Percentiles rank a stretch among this genome's conserved stretches.
Evolutionary conservation across 306 rosid species (phyloP).

Genomic region (Trifolium dubium): DNA sequence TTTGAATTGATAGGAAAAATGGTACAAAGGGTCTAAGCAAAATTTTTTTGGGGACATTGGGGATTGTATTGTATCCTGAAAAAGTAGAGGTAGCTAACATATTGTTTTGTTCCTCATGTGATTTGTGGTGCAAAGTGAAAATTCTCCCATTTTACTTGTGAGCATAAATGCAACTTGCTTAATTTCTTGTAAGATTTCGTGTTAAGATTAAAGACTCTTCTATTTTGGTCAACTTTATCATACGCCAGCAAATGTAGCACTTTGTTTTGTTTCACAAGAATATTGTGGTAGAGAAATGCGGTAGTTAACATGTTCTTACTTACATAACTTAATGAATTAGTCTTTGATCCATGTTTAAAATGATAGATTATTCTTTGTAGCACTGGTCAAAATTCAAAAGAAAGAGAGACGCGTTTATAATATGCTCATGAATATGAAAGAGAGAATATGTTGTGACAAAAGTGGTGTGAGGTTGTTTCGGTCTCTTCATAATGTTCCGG

Average conservation of each 20-base stretch:
- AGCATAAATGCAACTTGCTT: slow-evolving; percentile 44
- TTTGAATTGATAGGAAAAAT: slow-evolving; percentile 45
- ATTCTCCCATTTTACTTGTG: slow-evolving; percentile 48
- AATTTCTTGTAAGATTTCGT: slow-evolving; percentile 48
- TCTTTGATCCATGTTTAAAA: not conserved
- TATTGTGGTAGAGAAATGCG: slow-evolving; percentile 31
- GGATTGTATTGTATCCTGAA: slow-evolving; percentile 16
- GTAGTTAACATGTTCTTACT: slow-evolving; percentile 12
- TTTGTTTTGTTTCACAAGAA: slow-evolving; percentile 21
- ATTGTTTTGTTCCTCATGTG: slow-evolving; percentile 53
- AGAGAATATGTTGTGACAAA: not conserved
- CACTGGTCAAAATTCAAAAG: not conserved
- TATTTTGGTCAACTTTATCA: slow-evolving; percentile 38
- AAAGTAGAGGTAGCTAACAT: slow-evolving; percentile 50
- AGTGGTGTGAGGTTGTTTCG: not conserved
- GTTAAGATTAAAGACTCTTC: slow-evolving; percentile 42
- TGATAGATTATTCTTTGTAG: not conserved
- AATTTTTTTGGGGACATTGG: slow-evolving; percentile 38
- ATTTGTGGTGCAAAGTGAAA: slow-evolving; percentile 52
- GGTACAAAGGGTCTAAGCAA: slow-evolving; percentile 40
- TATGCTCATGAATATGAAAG: not conserved
- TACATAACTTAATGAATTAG: slow-evolving; percentile 12
- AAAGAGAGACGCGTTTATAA: not conserved
- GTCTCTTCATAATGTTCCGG: too few relatives aligned
- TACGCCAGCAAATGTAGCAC: not conserved